Evolutionary conservation across 2,329 filamentous ascomycete species (phyloP).

Genomic region (Alternaria panax): DNA sequence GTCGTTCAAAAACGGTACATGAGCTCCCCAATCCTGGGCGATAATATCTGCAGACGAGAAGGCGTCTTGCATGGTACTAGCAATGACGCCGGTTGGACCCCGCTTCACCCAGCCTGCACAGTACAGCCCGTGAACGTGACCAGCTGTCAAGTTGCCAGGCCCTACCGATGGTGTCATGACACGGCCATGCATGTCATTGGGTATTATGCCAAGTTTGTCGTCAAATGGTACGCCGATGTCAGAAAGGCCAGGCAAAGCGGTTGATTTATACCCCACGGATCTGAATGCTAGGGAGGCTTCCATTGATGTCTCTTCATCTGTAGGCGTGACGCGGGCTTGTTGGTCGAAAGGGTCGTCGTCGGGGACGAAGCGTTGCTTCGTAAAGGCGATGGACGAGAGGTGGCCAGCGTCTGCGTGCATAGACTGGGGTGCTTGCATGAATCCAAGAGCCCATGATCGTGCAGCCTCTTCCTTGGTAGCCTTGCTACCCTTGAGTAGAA

Average conservation of each 20-base stretch:
- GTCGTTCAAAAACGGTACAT: conserved; percentile 58
- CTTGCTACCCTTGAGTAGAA: conserved; percentile 77
- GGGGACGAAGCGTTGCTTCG: conserved; percentile 54
- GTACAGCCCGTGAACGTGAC: conserved; percentile 76
- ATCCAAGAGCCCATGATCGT: conserved; percentile 85
- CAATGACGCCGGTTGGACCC: conserved; percentile 94
- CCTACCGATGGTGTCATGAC: conserved; percentile 59
- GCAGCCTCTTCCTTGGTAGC: conserved; percentile 57
- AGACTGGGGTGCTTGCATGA: conserved; percentile 77
- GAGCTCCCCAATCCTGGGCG: conserved; percentile 72
- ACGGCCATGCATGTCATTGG: conserved; percentile 81
- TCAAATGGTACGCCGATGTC: conserved; percentile 83
- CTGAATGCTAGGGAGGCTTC: conserved; percentile 80
- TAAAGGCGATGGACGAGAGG: conserved; percentile 73
- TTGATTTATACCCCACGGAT: conserved; percentile 93
- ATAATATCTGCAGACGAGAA: conserved; percentile 89
- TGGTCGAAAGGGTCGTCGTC: conserved; percentile 56
- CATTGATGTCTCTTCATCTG: conserved; percentile 59
- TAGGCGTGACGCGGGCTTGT: conserved; percentile 59
- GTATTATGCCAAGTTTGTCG: conserved; percentile 73
- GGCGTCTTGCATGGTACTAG: conserved; percentile 93
- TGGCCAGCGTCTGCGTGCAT: conserved; percentile 65
- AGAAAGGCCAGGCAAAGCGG: conserved; percentile 75
- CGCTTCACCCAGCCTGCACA: conserved; percentile 97
- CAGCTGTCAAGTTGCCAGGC: conserved; percentile 53